phyloP scores from a whole-genome alignment of 495 filamentous ascomycete species.

The Penicillium bialowiezense region DNA sequence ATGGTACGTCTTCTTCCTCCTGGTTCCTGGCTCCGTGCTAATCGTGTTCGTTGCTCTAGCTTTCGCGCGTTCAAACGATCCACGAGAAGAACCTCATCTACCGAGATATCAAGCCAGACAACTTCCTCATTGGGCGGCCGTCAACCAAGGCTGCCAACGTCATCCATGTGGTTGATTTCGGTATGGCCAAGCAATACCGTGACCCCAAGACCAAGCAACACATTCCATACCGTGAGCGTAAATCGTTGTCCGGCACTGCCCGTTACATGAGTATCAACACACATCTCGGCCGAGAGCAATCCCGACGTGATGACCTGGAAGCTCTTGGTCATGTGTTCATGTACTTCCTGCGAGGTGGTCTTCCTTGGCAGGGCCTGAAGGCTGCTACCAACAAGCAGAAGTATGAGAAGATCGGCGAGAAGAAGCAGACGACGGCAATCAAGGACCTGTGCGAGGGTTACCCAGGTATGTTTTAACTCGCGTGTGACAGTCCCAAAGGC shows the following conservation, averaged over 20 bases:
- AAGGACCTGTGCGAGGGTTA: slow-evolving; percentile 96
- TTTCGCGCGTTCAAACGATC: slow-evolving; percentile 97
- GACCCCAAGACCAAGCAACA: slow-evolving; percentile 99
- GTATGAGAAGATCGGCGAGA: slow-evolving; percentile 99
- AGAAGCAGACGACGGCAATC: slow-evolving; percentile 97
- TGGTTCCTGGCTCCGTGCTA: slow-evolving; percentile 10
- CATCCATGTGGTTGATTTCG: slow-evolving; percentile 98
- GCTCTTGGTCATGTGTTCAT: slow-evolving; percentile 98
- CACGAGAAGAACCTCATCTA: slow-evolving; percentile 99
- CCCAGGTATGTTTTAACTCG: slow-evolving; percentile 58
- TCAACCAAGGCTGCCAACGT: slow-evolving; percentile 92
- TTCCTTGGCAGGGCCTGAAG: slow-evolving; percentile 98
- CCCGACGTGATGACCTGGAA: slow-evolving; percentile 92
- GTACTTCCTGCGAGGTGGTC: slow-evolving; percentile 95
- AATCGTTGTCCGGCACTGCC: slow-evolving; percentile 94
- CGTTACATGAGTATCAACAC: slow-evolving; percentile 99
- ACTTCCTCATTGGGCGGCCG: slow-evolving; percentile 97
- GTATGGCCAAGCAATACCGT: slow-evolving; percentile 99
- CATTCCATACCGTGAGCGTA: slow-evolving; percentile 96
- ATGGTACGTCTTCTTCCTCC: slow-evolving; percentile 63
- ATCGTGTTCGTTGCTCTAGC: slow-evolving; percentile 42
- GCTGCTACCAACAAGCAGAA: slow-evolving; percentile 99
- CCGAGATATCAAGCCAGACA: slow-evolving; percentile 98
- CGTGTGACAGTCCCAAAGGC: neutral
- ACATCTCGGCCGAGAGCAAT: slow-evolving; percentile 94